A percentile compares a stretch with the other conserved stretches of the same genome.
These are phyloP conservation scores for Cutaneotrichosporon arboriforme DNA, from an alignment of 1,284 basidiomycete species.

Conservation along the genomic window DNA sequence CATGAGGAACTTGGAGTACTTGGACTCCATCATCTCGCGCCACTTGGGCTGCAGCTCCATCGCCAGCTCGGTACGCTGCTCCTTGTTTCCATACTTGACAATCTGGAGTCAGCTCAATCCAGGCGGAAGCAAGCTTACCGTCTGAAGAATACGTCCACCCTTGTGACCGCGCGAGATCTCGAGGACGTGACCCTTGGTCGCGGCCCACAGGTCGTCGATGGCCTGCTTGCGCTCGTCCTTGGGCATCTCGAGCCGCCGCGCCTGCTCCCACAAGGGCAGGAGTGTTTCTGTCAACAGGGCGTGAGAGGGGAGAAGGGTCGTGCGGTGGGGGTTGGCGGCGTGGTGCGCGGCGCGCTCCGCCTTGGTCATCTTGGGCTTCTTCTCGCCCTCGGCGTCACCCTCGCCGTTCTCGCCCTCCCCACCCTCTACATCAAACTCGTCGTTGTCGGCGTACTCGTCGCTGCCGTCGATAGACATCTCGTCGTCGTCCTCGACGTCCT, in stretches of 20 bases:
- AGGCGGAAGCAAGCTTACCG: constrained; percentile 46
- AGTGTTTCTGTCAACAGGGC: constrained; percentile 66
- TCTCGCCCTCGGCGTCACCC: constrained; percentile 20
- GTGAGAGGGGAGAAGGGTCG: constrained; percentile 69
- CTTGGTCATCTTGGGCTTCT: constrained; percentile 32
- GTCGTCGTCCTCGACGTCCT: constrained; percentile 28
- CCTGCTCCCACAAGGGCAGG: constrained; percentile 67
- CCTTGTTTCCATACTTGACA: constrained; percentile 74
- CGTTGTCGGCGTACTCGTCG: constrained; percentile 22
- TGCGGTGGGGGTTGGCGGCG: constrained; percentile 50
- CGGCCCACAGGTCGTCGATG: constrained; percentile 63
- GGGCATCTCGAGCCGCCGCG: constrained; percentile 65
- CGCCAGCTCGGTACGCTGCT: constrained; percentile 70
- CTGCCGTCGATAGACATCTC: constrained; percentile 23
- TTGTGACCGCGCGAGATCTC: constrained; percentile 86
- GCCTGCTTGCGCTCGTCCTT: constrained; percentile 68
- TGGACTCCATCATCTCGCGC: constrained; percentile 69
- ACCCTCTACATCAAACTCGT: constrained; percentile 23
- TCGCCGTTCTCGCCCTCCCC: constrained; percentile 18
- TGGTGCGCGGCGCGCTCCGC: constrained; percentile 42
- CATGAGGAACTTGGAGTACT: constrained; percentile 87
- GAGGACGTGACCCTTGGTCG: constrained; percentile 69
- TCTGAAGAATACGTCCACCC: constrained; percentile 80
- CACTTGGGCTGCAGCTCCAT: constrained; percentile 73
- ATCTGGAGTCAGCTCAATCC: constrained; percentile 42